Base-by-base conservation (phyloP, 75 land plant species). In the Picea glauca region DNA sequence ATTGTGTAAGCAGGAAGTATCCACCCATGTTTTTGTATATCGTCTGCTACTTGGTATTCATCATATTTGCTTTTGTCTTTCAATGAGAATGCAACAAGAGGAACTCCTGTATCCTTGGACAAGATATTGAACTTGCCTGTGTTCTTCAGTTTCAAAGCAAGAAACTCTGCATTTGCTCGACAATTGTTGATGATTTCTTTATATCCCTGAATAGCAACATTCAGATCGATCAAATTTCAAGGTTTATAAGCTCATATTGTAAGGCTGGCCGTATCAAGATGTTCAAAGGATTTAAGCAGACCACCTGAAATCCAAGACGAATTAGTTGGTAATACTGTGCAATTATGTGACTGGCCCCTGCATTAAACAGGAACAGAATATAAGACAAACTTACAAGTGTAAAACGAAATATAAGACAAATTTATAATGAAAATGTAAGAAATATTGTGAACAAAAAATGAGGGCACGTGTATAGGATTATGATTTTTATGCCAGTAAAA, bases 1-100 rank as follows among this genome's bases (percentile, higher is more conserved):
- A 90, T 90, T 56, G 91, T 90, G 77, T 90, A 90, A 0, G 90
- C 87, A 1, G 91, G 91, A 3, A 90, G 83, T 14, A 85, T 88
- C 91, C 91, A 90, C 12, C 91, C 91, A 56, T 50, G 83, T 3
- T 83, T 78, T n/a, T 85, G 23, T 32, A 90, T 82, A 43, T 73
- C 54, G 17, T 84, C 87, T 3, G 91, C 80, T 0, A 90, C 50
- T 56, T 88, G 88, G 83, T 88, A 85, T 56, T 83, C 91, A 60
- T 84, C 77, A 64, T 76, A 63, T 38, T 58, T 32, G 77, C 80
- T 76, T 2, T 56, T 33, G 38, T 84, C 87, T 58, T 88, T 84
- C 77, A 87, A 67, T 3, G 90, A 73, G 76, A 89, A 89, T 13
- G 90, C 89, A 43, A 89, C 90, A 38, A 89, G 68, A 1, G 90